phyloP scores from a whole-genome alignment of 441 rosid genomes.

The Macaranga tanarius region DNA sequence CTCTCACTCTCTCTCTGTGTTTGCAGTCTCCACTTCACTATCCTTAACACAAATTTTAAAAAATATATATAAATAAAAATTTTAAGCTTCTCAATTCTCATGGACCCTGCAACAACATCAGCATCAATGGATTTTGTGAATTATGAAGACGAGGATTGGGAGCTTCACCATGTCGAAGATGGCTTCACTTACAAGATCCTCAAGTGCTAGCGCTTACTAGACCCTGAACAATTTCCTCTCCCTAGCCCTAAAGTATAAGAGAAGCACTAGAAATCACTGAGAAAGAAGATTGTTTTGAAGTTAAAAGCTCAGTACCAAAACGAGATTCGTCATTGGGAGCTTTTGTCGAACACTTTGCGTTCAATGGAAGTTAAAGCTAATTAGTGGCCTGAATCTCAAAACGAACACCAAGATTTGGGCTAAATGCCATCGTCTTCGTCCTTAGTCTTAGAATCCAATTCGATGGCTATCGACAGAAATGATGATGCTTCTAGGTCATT shows the following conservation, averaged over 20 bases:
- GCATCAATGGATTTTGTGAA: conserved; percentile 9
- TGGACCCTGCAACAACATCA: conserved; percentile 14
- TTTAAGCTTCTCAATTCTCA: neutral
- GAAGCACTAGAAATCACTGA: conserved; percentile 41
- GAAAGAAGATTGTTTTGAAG: conserved; percentile 46
- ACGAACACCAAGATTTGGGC: conserved; percentile 13
- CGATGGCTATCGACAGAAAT: conserved; percentile 14
- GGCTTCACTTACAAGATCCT: conserved; percentile 78
- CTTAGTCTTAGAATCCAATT: conserved; percentile 1
- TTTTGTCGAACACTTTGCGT: conserved; percentile 51
- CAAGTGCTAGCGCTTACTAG: conserved; percentile 44
- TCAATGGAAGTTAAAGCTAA: conserved; percentile 45
- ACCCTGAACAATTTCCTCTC: conserved; percentile 26
- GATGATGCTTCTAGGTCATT: conserved; percentile 31
- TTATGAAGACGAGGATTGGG: conserved; percentile 54
- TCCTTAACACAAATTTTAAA: too few relatives aligned
- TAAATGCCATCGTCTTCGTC: conserved; percentile 27
- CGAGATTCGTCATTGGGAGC: conserved; percentile 65
- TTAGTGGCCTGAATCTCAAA: conserved; percentile 24
- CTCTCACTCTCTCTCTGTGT: too few relatives aligned
- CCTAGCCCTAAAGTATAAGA: conserved; percentile 48
- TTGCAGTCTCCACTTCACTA: too few relatives aligned
- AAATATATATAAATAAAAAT: too few relatives aligned
- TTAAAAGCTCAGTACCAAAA: conserved; percentile 48
- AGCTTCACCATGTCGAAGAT: conserved; percentile 64